Evolutionary conservation across 2,329 filamentous ascomycete genomes (phyloP), one percentile per base, ranked within the genome.

Genomic region (Diaporthe batatas): DNA sequence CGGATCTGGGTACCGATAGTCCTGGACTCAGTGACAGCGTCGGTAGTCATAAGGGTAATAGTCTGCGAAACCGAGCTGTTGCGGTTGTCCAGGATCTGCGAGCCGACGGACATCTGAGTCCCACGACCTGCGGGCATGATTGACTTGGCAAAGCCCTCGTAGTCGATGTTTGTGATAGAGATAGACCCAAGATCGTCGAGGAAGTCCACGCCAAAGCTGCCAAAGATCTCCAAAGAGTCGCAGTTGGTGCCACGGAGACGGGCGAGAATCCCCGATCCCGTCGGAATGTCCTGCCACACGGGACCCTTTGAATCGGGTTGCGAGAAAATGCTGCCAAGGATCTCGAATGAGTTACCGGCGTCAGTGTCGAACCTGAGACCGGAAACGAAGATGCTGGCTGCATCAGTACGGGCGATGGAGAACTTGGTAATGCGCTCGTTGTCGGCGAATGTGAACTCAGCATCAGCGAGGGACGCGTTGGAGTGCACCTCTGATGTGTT

Each of bases 71-170:
- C 65, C 32, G 70, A 73, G 16, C 64, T 73, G 65, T 76, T 76
- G 51, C 75, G 71, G 59, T 75, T 76, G 44, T 76, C 74, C 21
- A 76, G 53, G 25, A 75, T 73, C 55, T 75, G 74, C 16, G 74
- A 76, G 29, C 74, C 75, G 8, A 76, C 64, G 7, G 72, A 74
- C 6, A 76, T 49, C 39, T 75, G 71, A 2, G 70, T 64, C 8
- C 74, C 75, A 5, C 65, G 64, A 1, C 75, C 75, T 0, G 75
- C 59, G 16, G 74, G 72, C 69, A 75, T 72, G 36, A 76, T 70
- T 51, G 71, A 71, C 44, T 72, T 59, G 7, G 74, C 70, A 44
- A 76, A 75, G 0, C 75, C 75, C 4, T 67, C 69, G 51, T 76
- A 75, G 51, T 73, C 72, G 11, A 76, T 70, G 68, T 76, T 72